These are phyloP conservation scores for Mycena chlorophos DNA, from an alignment of 768 basidiomycete species.

Conservation along the genomic window DNA sequence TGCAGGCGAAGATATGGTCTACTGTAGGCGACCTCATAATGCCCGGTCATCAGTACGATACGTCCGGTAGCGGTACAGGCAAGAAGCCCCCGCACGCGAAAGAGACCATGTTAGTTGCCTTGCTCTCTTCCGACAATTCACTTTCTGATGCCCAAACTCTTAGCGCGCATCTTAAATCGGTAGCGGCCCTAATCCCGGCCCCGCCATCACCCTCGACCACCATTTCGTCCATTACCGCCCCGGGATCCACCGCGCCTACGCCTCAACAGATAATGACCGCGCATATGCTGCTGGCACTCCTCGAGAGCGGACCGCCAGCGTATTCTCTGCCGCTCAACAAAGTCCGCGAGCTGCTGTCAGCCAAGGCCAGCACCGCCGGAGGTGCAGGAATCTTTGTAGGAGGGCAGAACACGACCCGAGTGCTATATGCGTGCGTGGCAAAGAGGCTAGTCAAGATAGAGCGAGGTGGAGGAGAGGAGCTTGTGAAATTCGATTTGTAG, in stretches of 20 bases:
- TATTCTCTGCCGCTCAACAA: constrained; percentile 61
- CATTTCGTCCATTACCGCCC: constrained; percentile 46
- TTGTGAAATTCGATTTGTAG: constrained; percentile 68
- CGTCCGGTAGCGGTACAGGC: constrained; percentile 29
- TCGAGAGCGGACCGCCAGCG: constrained; percentile 51
- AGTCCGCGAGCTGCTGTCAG: constrained; percentile 57
- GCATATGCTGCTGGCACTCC: constrained; percentile 59
- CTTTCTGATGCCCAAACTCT: constrained; percentile 3
- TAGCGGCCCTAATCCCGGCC: constrained; percentile 52
- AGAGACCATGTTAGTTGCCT: constrained; percentile 62
- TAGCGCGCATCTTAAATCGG: constrained; percentile 58
- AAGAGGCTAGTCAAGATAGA: constrained; percentile 79
- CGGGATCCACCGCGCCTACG: constrained; percentile 41
- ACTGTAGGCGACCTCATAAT: constrained; percentile 65
- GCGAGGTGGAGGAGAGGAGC: constrained; percentile 70
- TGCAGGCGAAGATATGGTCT: constrained; percentile 67
- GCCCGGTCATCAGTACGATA: constrained; percentile 48
- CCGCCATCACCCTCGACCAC: constrained; percentile 60
- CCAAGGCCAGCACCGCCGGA: constrained; percentile 41
- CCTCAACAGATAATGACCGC: constrained; percentile 74
- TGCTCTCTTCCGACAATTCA: constrained; percentile 7
- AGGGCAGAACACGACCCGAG: constrained; percentile 54
- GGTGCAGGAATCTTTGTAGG: constrained; percentile 29
- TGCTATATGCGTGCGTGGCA: constrained; percentile 78
- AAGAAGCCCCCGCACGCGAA: constrained; percentile 52